phyloP scores from a whole-genome alignment of 139 green algal species.

The Asterochloris sp. region DNA sequence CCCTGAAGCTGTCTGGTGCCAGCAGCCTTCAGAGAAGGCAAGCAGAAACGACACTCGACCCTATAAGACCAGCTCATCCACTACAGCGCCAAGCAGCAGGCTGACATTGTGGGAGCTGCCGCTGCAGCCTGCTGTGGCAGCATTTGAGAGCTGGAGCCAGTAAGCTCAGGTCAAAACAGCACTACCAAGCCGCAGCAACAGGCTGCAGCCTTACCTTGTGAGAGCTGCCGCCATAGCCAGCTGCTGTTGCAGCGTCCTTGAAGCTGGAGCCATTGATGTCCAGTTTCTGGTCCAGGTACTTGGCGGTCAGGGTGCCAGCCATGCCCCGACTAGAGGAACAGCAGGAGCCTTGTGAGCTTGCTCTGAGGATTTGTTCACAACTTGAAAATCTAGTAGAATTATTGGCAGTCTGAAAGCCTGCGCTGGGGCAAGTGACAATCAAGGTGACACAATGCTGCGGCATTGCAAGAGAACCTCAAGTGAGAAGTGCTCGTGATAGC shows the following conservation, averaged over 20 bases:
- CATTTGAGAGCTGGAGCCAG: too few relatives aligned
- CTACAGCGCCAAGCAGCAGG: background rate
- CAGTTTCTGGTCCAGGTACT: conserved; percentile 41
- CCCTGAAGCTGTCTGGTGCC: too few relatives aligned
- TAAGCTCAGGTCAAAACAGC: too few relatives aligned
- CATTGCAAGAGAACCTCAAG: too few relatives aligned
- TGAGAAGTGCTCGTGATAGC: too few relatives aligned
- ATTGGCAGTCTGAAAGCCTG: too few relatives aligned
- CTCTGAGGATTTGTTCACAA: background rate
- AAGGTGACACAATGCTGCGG: too few relatives aligned
- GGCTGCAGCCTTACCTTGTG: background rate
- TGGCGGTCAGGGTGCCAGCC: conserved; percentile 48
- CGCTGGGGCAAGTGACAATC: too few relatives aligned
- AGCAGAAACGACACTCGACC: too few relatives aligned
- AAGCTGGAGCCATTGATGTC: conserved; percentile 82
- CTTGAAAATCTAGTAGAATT: background rate
- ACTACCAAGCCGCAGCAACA: too few relatives aligned
- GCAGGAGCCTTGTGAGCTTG: background rate
- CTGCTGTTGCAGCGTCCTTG: conserved; percentile 61
- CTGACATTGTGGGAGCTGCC: background rate
- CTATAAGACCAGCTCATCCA: background rate
- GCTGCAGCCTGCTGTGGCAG: too few relatives aligned
- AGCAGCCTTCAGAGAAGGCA: too few relatives aligned
- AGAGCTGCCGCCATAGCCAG: conserved; percentile 35
- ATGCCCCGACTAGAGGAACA: conserved; percentile 62